These are phyloP conservation scores for Pseudonectria foliicola DNA, from an alignment of 2,329 filamentous ascomycete species.

Conservation along the genomic window DNA sequence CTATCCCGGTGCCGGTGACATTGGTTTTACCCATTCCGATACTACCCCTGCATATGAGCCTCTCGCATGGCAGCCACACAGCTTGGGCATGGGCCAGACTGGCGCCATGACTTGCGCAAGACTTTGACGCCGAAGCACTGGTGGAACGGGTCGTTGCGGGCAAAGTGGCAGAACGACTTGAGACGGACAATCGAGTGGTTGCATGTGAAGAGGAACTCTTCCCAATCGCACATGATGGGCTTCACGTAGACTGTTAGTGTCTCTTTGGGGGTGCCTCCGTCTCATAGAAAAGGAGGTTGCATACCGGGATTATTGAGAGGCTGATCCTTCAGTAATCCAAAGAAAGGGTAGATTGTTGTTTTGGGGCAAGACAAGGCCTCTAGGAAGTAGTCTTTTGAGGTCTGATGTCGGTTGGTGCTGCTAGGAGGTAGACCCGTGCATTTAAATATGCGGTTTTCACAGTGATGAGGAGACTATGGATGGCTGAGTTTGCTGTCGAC, in stretches of 20 bases:
- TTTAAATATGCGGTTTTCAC: no score
- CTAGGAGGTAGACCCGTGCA: no score
- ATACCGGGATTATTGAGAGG: no score
- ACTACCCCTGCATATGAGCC: slow-evolving; percentile 5
- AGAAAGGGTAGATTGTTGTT: no score
- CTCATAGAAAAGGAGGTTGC: no score
- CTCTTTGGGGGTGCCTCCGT: no score
- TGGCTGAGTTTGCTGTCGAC: no score
- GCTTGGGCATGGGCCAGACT: slow-evolving; percentile 44
- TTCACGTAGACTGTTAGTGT: not conserved
- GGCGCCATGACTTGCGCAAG: slow-evolving; percentile 53
- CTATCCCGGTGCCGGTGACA: slow-evolving; percentile 1
- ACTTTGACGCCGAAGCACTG: slow-evolving; percentile 62
- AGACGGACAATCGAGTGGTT: slow-evolving; percentile 52
- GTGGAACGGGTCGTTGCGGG: slow-evolving; percentile 64
- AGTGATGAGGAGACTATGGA: no score
- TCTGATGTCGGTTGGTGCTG: no score
- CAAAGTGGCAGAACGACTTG: slow-evolving; percentile 66
- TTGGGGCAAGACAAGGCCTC: no score
- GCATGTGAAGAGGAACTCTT: slow-evolving; percentile 62
- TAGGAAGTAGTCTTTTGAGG: no score
- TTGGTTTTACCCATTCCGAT: not conserved
- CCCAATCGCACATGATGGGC: slow-evolving; percentile 59
- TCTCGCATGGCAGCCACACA: slow-evolving; percentile 27
- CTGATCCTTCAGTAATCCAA: no score